phyloP scores from a whole-genome alignment of 805 yeast genomes.

The Pichia membranifaciens region DNA sequence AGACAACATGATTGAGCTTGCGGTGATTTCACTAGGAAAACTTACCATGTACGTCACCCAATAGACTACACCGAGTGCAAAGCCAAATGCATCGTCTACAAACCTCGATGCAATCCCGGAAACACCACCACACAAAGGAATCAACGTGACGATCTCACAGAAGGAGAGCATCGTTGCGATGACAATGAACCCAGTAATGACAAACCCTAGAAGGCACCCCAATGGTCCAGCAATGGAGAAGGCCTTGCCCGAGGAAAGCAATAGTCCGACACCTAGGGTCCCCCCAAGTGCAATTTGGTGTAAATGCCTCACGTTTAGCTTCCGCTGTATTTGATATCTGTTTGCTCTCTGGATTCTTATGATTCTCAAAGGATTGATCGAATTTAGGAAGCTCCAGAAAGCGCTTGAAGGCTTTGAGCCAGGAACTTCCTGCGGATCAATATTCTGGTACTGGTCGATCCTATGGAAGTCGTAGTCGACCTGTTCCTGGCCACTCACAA shows the following conservation, averaged over 20 bases:
- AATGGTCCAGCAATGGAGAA: conserved; percentile 71
- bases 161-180: conserved; percentile 65
- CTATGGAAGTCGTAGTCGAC: conserved; percentile 26
- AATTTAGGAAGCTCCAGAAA: conserved; percentile 2
- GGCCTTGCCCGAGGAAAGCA: conserved; percentile 67
- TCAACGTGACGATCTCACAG: conserved; percentile 76
- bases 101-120: conserved; percentile 69
- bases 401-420: not conserved
- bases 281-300: conserved; percentile 80
- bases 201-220: conserved; percentile 65
- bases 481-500: conserved; percentile 27
- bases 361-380: conserved; percentile 12
- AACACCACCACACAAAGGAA: conserved; percentile 75
- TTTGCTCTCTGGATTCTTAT: conserved; percentile 16
- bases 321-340: conserved; percentile 43
- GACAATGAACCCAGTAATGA: conserved; percentile 59
- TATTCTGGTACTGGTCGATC: conserved; percentile 16
- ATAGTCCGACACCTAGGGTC: conserved; percentile 70
- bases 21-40: conserved; percentile 74
- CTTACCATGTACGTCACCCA: conserved; percentile 69
- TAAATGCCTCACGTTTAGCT: conserved; percentile 57
- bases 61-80: conserved; percentile 67
- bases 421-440: conserved; percentile 10
- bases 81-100: conserved; percentile 74
- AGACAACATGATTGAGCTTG: conserved; percentile 69